These are phyloP conservation scores for Zoysia matrella DNA, from an alignment of 202 grass and related monocot genomes.

Conservation along the genomic window DNA sequence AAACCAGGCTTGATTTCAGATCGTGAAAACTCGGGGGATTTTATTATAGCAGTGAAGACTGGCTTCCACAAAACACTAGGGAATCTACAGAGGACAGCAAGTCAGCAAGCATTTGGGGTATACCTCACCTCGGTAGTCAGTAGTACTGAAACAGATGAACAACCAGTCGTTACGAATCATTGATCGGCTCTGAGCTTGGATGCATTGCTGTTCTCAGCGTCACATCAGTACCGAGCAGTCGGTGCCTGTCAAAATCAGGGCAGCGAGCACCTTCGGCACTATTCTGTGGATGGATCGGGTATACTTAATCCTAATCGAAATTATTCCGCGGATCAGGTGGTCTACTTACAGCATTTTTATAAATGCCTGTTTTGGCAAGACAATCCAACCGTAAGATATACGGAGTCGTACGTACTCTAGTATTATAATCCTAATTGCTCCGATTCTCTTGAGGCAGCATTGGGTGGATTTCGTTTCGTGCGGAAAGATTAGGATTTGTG, in stretches of 20 bases:
- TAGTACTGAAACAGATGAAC: no score
- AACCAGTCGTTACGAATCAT: no score
- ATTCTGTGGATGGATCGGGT: neutral
- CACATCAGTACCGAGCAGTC: neutral
- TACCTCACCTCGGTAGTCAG: no score
- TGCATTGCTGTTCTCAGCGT: no score
- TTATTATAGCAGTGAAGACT: neutral
- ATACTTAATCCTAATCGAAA: constrained; percentile 24
- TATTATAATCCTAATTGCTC: no score
- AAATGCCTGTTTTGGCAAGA: constrained; percentile 1
- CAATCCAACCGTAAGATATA: no score
- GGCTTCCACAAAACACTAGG: neutral
- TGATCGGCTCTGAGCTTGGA: no score
- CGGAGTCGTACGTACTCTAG: no score
- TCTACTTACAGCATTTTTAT: constrained; percentile 3
- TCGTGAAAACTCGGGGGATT: neutral
- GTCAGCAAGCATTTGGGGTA: no score
- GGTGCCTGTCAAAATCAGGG: constrained; percentile 1
- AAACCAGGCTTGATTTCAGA: neutral
- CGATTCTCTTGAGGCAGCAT: no score
- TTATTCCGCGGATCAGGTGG: constrained; percentile 6
- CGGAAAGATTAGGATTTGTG: no score
- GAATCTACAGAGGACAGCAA: neutral
- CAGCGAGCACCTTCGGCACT: neutral
- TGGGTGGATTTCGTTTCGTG: no score